Base-by-base conservation (phyloP, 306 rosid species). In the Citrullus amarus region DNA sequence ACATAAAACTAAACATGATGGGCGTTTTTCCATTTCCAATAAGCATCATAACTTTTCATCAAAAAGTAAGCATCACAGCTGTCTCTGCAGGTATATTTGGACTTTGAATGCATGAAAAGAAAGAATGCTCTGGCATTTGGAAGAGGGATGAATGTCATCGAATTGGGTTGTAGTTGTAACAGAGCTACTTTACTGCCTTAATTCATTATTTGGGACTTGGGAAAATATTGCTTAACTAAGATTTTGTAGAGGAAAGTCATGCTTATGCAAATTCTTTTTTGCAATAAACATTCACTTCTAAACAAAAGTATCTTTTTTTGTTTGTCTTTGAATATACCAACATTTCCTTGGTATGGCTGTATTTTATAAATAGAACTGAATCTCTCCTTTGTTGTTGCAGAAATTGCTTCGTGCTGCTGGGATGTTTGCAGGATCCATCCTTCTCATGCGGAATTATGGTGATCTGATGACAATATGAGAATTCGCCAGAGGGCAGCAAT, bases 391-490 rank as follows among this genome's bases (percentile, higher is more conserved):
- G 6, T 16, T 32, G 30, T 74, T 51, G 90, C 90, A 93, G 98
- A 93, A 89, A 88, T 80, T 93, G 89, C 84, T 93, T 70, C 90
- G 97, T 36, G 97, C 98, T 46, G 81, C 80, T 1, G 97, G 97
- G 76, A 61, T 93, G 59, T 93, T 93, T 75, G 93, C 82, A 6
- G 97, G 97, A 71, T 87, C 97, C 7, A 85, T 93, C 53, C 56
- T 89, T 55, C 82, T 93, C 28, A 88, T 91, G 90, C 83, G 98
- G 79, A 88, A 82, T 54, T 91, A 90, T 61, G 98, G 97, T 41
- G 96, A 93, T 68, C 87, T 91, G 15, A 93, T 93, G 98, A 89
- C 98, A n/a, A 80, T 93, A 17, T 93, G 84, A 93, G 83, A 75
- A 67, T 54, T 74, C 53, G 80, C 50, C 77, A 38, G 77, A 51